Conservation (phyloP, 2,329 filamentous ascomycete species). For the Talaromyces sp. region DNA sequence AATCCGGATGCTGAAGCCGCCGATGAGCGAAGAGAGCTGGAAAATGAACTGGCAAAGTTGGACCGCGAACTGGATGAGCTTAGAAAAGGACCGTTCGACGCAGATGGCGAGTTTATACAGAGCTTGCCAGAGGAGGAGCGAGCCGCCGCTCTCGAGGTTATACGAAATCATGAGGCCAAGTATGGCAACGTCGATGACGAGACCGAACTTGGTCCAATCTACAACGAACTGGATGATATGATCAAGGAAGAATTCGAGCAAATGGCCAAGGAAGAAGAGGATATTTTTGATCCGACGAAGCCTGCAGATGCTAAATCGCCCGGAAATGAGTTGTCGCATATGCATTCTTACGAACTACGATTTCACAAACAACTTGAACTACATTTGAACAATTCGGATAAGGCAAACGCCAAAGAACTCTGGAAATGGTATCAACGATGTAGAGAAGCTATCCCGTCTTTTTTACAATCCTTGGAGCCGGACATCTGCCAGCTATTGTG, state of each 20-base stretch:
- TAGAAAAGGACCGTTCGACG: slow-evolving; percentile 42
- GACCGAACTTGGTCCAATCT: slow-evolving; percentile 34
- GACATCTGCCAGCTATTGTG: slow-evolving; percentile 65
- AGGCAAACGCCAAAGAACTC: slow-evolving; percentile 34
- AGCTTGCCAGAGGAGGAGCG: slow-evolving; percentile 41
- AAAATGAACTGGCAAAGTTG: slow-evolving; percentile 38
- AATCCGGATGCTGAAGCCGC: slow-evolving; percentile 40
- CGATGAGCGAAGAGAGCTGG: slow-evolving; percentile 36
- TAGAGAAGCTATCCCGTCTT: slow-evolving; percentile 43
- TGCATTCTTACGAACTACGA: slow-evolving; percentile 38
- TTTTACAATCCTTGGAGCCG: slow-evolving; percentile 56
- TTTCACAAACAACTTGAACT: slow-evolving; percentile 40
- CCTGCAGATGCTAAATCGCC: slow-evolving; percentile 22
- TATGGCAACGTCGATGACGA: slow-evolving; percentile 26
- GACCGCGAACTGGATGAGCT: slow-evolving; percentile 39
- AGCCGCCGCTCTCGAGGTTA: slow-evolving; percentile 40
- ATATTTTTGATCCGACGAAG: slow-evolving; percentile 33
- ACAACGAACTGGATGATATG: slow-evolving; percentile 42
- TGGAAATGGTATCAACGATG: slow-evolving; percentile 53
- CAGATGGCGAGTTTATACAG: slow-evolving; percentile 44
- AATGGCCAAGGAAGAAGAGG: slow-evolving; percentile 33
- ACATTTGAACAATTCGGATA: slow-evolving; percentile 29
- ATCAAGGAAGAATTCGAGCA: slow-evolving; percentile 37
- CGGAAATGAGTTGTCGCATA: slow-evolving; percentile 31
- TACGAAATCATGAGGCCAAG: slow-evolving; percentile 40